phyloP scores from a whole-genome alignment of 2,329 filamentous ascomycete genomes.

The Zymoseptoria passerinii region DNA sequence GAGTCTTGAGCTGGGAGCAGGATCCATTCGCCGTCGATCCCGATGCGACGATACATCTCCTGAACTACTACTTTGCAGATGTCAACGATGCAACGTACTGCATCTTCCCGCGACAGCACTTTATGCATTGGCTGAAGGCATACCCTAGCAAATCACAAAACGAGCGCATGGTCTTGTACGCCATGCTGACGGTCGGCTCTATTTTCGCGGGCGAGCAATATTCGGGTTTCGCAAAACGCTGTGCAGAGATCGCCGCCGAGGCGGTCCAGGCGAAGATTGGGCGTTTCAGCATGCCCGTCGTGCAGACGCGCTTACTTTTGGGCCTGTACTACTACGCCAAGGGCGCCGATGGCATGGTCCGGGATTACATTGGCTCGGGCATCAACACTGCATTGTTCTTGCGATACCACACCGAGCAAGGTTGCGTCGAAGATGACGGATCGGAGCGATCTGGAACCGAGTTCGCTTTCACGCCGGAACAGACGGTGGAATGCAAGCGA shows the following conservation, averaged over 20 bases:
- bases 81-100: slow-evolving; percentile 47
- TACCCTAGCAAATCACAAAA: slow-evolving; percentile 23
- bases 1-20: slow-evolving; percentile 35
- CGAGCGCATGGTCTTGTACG: slow-evolving; percentile 54
- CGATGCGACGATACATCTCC: slow-evolving; percentile 42
- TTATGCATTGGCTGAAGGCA: slow-evolving; percentile 50
- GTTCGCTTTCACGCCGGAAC: slow-evolving; percentile 24
- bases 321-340: slow-evolving; percentile 58
- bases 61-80: slow-evolving; percentile 51
- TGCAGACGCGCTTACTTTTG: slow-evolving; percentile 59
- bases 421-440: slow-evolving; percentile 22
- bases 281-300: slow-evolving; percentile 52
- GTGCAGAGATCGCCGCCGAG: slow-evolving; percentile 49
- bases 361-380: slow-evolving; percentile 56
- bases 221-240: slow-evolving; percentile 38
- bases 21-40: slow-evolving; percentile 49
- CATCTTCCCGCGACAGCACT: slow-evolving; percentile 48
- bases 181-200: slow-evolving; percentile 50
- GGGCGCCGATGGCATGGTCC: slow-evolving; percentile 51
- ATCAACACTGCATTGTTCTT: slow-evolving; percentile 53
- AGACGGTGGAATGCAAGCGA: slow-evolving; percentile 57
- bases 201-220: slow-evolving; percentile 45
- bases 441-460: slow-evolving; percentile 12
- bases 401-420: slow-evolving; percentile 49
- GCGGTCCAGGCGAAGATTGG: slow-evolving; percentile 47